Conservation (phyloP, 371 early-diverging fungal species). For the Gilbertella persicaria region DNA sequence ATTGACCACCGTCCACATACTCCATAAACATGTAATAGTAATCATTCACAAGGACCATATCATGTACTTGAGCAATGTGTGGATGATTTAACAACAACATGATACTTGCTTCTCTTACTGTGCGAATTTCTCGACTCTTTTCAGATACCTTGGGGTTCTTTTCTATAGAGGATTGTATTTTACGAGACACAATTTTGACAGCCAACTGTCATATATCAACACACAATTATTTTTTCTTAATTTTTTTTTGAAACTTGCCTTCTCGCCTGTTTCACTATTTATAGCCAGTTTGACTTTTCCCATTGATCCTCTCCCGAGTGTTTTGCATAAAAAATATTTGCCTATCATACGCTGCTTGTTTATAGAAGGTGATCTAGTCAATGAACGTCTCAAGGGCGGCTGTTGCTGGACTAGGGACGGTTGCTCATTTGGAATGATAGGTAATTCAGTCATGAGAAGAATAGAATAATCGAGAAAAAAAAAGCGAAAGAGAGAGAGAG, state of each 20-base stretch:
- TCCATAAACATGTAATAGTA: constrained; percentile 91
- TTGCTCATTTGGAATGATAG: not conserved
- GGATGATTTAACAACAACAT: constrained; percentile 92
- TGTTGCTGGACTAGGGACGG: not conserved
- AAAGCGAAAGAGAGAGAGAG: not conserved
- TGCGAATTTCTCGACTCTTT: constrained; percentile 77
- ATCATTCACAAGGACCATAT: constrained; percentile 77
- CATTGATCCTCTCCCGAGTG: constrained; percentile 96
- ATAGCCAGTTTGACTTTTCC: constrained; percentile 96
- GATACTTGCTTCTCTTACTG: constrained; percentile 88
- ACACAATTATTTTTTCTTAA: constrained; percentile 1
- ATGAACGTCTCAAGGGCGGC: not conserved
- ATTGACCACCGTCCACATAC: constrained; percentile 86
- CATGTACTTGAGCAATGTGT: constrained; percentile 76
- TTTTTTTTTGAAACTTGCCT: constrained; percentile 50
- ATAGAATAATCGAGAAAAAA: not conserved
- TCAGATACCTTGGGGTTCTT: constrained; percentile 44
- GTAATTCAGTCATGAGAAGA: not conserved
- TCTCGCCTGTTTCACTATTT: constrained; percentile 78
- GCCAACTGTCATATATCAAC: constrained; percentile 53
- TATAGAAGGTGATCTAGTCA: not conserved
- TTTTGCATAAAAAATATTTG: constrained; percentile 85
- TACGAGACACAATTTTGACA: constrained; percentile 76
- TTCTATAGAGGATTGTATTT: not conserved
- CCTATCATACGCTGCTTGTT: constrained; percentile 51